phyloP scores from a whole-genome alignment of 768 basidiomycete species.

The Gymnopilus dilepis region DNA sequence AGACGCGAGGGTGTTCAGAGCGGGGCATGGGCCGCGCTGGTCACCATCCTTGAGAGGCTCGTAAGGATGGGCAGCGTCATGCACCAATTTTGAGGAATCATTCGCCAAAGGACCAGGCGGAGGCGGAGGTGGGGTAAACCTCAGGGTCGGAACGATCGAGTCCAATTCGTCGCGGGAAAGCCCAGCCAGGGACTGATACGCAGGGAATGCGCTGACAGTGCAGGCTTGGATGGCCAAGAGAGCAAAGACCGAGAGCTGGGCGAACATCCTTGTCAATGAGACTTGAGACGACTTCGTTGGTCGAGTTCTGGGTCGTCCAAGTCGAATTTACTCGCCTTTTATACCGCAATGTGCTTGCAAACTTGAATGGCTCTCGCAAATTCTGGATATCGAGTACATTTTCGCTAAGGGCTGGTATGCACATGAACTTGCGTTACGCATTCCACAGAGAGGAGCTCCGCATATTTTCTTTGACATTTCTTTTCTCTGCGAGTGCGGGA shows the following conservation, averaged over 20 bases:
- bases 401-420: background rate
- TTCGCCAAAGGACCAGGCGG: slow-evolving; percentile 25
- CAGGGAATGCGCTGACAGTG: slow-evolving; percentile 5
- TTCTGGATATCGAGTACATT: background rate
- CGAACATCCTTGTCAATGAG: slow-evolving; percentile 2
- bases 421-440: background rate
- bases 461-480: background rate
- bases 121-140: slow-evolving; percentile 1
- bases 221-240: background rate
- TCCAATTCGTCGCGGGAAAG: slow-evolving; percentile 14
- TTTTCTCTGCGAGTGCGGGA: background rate
- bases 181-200: slow-evolving; percentile 12
- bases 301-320: background rate
- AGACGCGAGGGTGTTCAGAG: slow-evolving; percentile 17
- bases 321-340: background rate
- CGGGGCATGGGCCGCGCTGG: slow-evolving; percentile 29
- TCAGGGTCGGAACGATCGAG: slow-evolving; percentile 10
- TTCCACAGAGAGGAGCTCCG: background rate
- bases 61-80: slow-evolving; percentile 28
- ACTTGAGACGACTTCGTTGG: background rate
- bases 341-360: background rate
- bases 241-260: background rate
- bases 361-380: background rate
- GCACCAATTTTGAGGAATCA: slow-evolving; percentile 25
- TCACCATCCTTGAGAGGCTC: slow-evolving; percentile 20